phyloP scores from a whole-genome alignment of 176 grass and related monocot species.

The Oropetium thomaeum region DNA sequence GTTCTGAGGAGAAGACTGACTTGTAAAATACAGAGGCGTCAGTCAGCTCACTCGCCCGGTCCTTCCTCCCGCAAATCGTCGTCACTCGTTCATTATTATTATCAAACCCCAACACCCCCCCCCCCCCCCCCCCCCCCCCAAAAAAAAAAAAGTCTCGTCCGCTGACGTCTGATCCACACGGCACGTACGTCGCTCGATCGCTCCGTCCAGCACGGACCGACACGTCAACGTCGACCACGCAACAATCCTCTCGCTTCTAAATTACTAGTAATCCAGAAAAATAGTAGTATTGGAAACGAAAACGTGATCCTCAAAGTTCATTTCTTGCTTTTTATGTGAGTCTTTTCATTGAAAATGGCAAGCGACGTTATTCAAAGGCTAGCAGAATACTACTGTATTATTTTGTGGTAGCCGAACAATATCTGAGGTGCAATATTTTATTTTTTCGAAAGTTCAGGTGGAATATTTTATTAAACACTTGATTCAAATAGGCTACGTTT shows the following conservation, averaged over 20 bases:
- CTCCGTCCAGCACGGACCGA: slow-evolving; percentile 7
- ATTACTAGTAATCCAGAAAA: neutral
- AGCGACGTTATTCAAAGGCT: neutral
- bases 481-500: no score
- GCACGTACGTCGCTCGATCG: neutral
- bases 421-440: slow-evolving; percentile 23
- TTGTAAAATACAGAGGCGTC: neutral
- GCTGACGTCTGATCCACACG: neutral
- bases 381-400: no score
- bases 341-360: neutral
- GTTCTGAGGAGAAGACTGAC: slow-evolving; percentile 5
- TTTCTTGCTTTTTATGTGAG: neutral
- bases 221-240: slow-evolving; percentile 1
- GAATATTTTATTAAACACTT: no score
- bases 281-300: neutral
- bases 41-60: no score
- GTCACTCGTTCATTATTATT: no score
- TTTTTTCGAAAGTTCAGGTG: no score
- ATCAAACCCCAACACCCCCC: no score
- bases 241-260: neutral
- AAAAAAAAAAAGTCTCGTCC: no score
- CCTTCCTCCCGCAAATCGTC: no score
- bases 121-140: no score
- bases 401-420: slow-evolving; percentile 4
- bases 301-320: neutral